These are phyloP conservation scores for Arthrobotrys iridis DNA, from an alignment of 2,329 filamentous ascomycete genomes.

Conservation along the genomic window DNA sequence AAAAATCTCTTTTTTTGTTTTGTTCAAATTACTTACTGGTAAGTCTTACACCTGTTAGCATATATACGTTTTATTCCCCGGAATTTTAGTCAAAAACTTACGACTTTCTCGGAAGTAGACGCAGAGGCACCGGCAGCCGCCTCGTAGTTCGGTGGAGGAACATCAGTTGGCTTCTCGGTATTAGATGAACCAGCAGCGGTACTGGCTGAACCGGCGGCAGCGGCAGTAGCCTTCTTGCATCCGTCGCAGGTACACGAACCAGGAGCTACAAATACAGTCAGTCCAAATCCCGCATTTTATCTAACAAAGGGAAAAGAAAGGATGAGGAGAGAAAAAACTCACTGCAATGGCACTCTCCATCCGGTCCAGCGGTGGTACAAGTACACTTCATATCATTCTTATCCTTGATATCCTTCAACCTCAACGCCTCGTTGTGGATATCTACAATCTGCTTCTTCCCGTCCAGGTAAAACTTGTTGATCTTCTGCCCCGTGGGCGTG, in stretches of 20 bases:
- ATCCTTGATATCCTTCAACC: constrained; percentile 76
- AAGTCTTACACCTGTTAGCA: constrained; percentile 28
- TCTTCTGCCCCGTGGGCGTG: constrained; percentile 86
- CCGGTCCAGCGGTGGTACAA: constrained; percentile 19
- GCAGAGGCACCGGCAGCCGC: background rate
- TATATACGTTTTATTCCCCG: too few species aligned
- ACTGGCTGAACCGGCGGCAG: background rate
- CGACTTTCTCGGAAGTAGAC: constrained; percentile 43
- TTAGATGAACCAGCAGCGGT: background rate
- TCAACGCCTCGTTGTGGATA: constrained; percentile 88
- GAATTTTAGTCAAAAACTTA: constrained; percentile 12
- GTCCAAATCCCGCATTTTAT: background rate
- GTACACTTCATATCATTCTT: constrained; percentile 27
- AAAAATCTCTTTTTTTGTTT: background rate
- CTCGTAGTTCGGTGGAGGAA: constrained; percentile 4
- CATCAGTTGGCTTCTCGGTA: constrained; percentile 6
- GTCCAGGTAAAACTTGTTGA: constrained; percentile 86
- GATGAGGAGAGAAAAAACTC: background rate
- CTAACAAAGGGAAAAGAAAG: background rate
- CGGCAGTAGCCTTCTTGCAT: constrained; percentile 25
- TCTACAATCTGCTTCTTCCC: constrained; percentile 90
- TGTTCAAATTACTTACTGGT: constrained; percentile 34
- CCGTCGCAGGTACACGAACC: constrained; percentile 32
- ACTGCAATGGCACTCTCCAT: constrained; percentile 42
- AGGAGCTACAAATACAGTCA: constrained; percentile 32